Conservation (phyloP, 2,329 filamentous ascomycete species). For the Penicillium capsulatum region DNA sequence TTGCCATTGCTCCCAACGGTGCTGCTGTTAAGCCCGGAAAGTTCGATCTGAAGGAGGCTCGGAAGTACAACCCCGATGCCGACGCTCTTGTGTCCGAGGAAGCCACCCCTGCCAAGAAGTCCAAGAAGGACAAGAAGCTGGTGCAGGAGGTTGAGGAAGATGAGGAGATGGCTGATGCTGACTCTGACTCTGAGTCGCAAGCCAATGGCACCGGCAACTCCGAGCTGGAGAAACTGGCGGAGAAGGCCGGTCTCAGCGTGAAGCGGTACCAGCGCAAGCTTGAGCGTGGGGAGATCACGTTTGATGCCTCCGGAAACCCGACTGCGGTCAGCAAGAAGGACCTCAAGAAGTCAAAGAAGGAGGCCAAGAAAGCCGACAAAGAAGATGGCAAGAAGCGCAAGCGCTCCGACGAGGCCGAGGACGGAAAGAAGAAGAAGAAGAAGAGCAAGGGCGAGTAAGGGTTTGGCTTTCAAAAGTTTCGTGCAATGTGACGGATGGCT, state of each 20-base stretch:
- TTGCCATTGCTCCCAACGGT: constrained; percentile 70
- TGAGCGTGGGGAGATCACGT: constrained; percentile 68
- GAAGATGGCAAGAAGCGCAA: constrained; percentile 70
- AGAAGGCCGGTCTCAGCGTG: constrained; percentile 64
- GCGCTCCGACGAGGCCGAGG: constrained; percentile 54
- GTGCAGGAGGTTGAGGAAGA: constrained; percentile 43
- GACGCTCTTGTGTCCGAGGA: constrained; percentile 74
- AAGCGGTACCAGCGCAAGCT: constrained; percentile 76
- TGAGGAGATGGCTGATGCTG: constrained; percentile 44
- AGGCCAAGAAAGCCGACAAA: constrained; percentile 52
- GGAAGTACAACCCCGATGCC: constrained; percentile 91
- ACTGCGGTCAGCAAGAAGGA: constrained; percentile 71
- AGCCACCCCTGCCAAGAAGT: constrained; percentile 44
- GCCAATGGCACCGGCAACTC: constrained; percentile 34
- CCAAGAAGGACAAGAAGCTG: constrained; percentile 45
- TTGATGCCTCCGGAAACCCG: constrained; percentile 62
- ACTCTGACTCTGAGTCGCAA: constrained; percentile 29
- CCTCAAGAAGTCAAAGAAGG: constrained; percentile 67
- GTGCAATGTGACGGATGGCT: constrained; percentile 27
- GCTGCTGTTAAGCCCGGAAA: constrained; percentile 62
- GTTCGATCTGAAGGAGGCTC: constrained; percentile 77
- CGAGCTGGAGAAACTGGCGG: constrained; percentile 57
- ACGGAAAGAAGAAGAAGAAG: constrained; percentile 46
- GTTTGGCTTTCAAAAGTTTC: constrained; percentile 42
- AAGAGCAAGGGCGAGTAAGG: constrained; percentile 56